Percentiles rank a stretch among this genome's conserved stretches.
phyloP scores from a whole-genome alignment of 495 filamentous ascomycete species.

The Copromyces sp. region DNA sequence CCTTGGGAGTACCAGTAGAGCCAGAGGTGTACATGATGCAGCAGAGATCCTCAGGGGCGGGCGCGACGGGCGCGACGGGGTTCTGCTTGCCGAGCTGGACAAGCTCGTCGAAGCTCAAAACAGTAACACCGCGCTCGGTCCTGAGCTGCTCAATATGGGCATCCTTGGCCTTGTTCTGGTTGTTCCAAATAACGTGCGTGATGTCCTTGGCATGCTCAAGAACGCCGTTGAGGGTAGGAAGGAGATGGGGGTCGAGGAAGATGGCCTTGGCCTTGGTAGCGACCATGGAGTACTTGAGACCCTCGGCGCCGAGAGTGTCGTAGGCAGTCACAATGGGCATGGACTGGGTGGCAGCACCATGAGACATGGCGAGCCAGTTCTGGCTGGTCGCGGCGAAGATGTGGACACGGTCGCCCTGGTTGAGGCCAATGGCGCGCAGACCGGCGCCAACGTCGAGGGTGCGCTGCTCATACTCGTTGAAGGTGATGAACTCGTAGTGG shows the following conservation, averaged over 20 bases:
- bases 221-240: conserved; percentile 70
- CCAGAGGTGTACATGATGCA: conserved; percentile 99
- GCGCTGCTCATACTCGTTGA: conserved; percentile 77
- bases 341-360: conserved; percentile 45
- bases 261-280: conserved; percentile 81
- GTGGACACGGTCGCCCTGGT: conserved; percentile 64
- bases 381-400: conserved; percentile 83
- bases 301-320: conserved; percentile 91
- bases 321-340: conserved; percentile 58
- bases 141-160: conserved; percentile 73
- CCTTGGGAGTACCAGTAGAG: conserved; percentile 94
- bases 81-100: conserved; percentile 75
- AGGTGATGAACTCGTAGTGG: conserved; percentile 75
- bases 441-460: conserved; percentile 65
- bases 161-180: conserved; percentile 62
- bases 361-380: conserved; percentile 63
- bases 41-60: conserved; percentile 76
- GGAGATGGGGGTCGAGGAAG: conserved; percentile 79
- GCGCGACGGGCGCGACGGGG: conserved; percentile 69
- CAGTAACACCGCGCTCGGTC: conserved; percentile 56
- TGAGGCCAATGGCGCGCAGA: conserved; percentile 69
- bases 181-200: conserved; percentile 83
- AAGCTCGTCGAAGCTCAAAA: conserved; percentile 80
- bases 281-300: conserved; percentile 79
- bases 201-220: conserved; percentile 71